These are phyloP conservation scores for Coemansia sp. DNA, from an alignment of 192 early-diverging fungal genomes.

Conservation along the genomic window DNA sequence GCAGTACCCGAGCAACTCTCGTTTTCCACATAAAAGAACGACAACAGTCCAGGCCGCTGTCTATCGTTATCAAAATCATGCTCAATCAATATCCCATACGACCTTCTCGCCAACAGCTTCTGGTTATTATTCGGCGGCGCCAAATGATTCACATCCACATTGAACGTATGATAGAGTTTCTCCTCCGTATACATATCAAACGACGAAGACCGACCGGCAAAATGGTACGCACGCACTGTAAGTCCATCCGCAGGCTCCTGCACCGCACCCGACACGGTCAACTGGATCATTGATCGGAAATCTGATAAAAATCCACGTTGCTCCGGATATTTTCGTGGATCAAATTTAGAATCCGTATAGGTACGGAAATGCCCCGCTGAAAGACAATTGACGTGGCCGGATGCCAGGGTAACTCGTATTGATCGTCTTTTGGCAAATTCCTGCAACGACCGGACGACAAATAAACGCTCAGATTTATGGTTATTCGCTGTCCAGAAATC, in stretches of 20 bases:
- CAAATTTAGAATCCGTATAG: conserved; percentile 39
- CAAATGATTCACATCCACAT: conserved; percentile 60
- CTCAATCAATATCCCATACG: conserved; percentile 57
- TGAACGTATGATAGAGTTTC: conserved; percentile 72
- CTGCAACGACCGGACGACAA: conserved; percentile 69
- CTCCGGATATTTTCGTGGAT: conserved; percentile 49
- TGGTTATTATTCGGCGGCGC: conserved; percentile 49
- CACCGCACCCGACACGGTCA: conserved; percentile 76
- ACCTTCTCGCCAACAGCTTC: conserved; percentile 64
- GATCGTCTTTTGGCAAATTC: conserved; percentile 60
- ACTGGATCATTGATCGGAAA: conserved; percentile 76
- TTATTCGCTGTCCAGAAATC: conserved; percentile 70
- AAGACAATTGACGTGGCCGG: conserved; percentile 78
- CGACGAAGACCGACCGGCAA: conserved; percentile 56
- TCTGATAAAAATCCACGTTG: conserved; percentile 60
- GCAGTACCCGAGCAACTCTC: conserved; percentile 49
- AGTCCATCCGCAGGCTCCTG: conserved; percentile 71
- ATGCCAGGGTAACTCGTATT: conserved; percentile 75
- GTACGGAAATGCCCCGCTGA: conserved; percentile 64
- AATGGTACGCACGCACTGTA: conserved; percentile 61
- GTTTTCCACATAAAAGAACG: conserved; percentile 55
- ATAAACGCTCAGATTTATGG: conserved; percentile 68
- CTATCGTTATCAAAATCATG: conserved; percentile 51
- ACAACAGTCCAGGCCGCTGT: conserved; percentile 40
- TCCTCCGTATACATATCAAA: conserved; percentile 69